These are phyloP conservation scores for Chrysochromulina parva DNA, from an alignment of 78 protist genomes.

Conservation along the genomic window DNA sequence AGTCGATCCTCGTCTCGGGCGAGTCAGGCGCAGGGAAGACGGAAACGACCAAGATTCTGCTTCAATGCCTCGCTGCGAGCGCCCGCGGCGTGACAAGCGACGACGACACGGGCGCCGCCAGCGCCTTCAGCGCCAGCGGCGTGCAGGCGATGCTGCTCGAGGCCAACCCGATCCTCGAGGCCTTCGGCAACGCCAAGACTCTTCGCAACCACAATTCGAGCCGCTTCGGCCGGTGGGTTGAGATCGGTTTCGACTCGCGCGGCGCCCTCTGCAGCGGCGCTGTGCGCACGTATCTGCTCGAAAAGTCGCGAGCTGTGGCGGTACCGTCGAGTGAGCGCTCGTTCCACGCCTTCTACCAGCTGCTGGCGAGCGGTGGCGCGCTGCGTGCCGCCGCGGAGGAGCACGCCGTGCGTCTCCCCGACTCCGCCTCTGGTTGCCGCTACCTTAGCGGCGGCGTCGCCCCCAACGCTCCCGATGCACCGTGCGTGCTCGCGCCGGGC, in stretches of 20 bases:
- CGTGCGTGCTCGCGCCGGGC: neutral
- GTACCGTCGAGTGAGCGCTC: constrained; percentile 82
- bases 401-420: neutral
- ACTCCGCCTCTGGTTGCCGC: neutral
- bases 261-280: constrained; percentile 22
- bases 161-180: constrained; percentile 70
- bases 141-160: constrained; percentile 13
- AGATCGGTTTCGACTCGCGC: neutral
- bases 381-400: neutral
- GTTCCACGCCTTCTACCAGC: constrained; percentile 93
- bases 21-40: constrained; percentile 84
- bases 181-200: constrained; percentile 71
- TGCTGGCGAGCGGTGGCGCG: neutral
- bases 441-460: neutral
- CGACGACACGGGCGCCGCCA: neutral
- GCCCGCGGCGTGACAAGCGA: neutral
- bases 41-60: constrained; percentile 49
- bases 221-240: constrained; percentile 35
- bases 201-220: constrained; percentile 41
- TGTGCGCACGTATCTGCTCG: constrained; percentile 62
- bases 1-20: constrained; percentile 76
- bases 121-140: neutral
- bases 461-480: neutral
- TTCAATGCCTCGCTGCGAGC: neutral
- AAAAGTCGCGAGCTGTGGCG: constrained; percentile 81